Evolutionary conservation across 306 rosid genomes (phyloP), one percentile per base, ranked within the genome.

Genomic region (Ochetophila trinervis): DNA sequence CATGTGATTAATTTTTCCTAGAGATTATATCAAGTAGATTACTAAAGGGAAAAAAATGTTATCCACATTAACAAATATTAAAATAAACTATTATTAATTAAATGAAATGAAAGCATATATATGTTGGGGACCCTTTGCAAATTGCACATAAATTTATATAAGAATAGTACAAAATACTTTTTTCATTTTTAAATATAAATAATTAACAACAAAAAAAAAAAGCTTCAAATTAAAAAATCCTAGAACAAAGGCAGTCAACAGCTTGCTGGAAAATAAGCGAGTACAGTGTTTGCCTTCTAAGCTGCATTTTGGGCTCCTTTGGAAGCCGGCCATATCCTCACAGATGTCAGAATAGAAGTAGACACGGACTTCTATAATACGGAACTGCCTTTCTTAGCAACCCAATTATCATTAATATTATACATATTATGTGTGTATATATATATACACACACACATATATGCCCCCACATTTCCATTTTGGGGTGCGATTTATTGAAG

Each of bases 261-360:
- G 15, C 20, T 60, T 42, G n/a, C 49, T n/a, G 35, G 19, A 24
- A 57, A 19, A 40, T 53, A 52, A 65, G 35, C 15, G 7, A 30
- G 13, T 22, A 55, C 30, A 32, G 52, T 56, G 48, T 22, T 32
- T 55, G 76, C 60, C 60, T 55, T 60, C 70, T 15, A 47, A 65
- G 47, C 19, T 21, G 10, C 9, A 35, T 14, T 56, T 50, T 49
- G 66, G 70, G 71, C 13, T 36, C 32, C 45, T 17, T 21, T 21
- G 21, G 32, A 19, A 63, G 76, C 70, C 60, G 65, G 45, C 65
- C 58, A 12, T n/a, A 18, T 48, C 54, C 64, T 3, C 16, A 32
- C 21, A 20, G 24, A 50, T 24, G 53, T 58, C 51, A 19, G 45
- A 65, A 40, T 35, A 22, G 4, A 63, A 62, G 49, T 45, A 56